Evolutionary conservation across 1,284 basidiomycete species (phyloP).

Genomic region (Anthracocystis setariae): DNA sequence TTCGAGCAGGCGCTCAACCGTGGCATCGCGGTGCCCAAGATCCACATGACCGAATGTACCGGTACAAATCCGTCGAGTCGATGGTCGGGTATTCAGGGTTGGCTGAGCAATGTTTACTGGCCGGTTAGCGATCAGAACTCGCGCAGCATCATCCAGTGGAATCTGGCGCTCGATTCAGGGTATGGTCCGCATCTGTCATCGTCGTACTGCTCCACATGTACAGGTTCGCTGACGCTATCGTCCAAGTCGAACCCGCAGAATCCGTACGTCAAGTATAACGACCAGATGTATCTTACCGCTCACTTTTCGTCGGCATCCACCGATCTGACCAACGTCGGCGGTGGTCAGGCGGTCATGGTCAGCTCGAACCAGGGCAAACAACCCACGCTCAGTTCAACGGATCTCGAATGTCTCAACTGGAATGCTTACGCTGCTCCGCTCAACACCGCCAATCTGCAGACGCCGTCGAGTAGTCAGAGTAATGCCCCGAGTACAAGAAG

Average conservation of each 20-base stretch:
- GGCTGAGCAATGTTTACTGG: slow-evolving; percentile 48
- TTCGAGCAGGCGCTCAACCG: slow-evolving; percentile 18
- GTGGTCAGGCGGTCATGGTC: slow-evolving; percentile 36
- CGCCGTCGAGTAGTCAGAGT: slow-evolving; percentile 10
- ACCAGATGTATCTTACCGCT: slow-evolving; percentile 41
- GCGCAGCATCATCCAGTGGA: slow-evolving; percentile 48
- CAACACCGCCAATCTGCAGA: slow-evolving; percentile 4
- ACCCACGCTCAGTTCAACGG: slow-evolving; percentile 9
- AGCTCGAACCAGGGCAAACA: slow-evolving; percentile 10
- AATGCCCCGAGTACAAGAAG: slow-evolving; percentile 19
- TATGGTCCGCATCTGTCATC: slow-evolving; percentile 42
- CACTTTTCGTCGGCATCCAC: slow-evolving; percentile 47
- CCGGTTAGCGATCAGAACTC: slow-evolving; percentile 36
- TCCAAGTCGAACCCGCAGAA: slow-evolving; percentile 24
- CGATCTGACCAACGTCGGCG: slow-evolving; percentile 44
- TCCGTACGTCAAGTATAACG: slow-evolving; percentile 36
- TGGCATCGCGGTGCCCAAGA: slow-evolving; percentile 16
- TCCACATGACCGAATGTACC: slow-evolving; percentile 56
- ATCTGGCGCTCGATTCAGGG: slow-evolving; percentile 45
- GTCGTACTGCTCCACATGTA: slow-evolving; percentile 48
- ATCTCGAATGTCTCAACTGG: slow-evolving; percentile 40
- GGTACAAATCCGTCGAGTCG: slow-evolving; percentile 25
- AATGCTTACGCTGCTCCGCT: slow-evolving; percentile 45
- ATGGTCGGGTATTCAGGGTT: slow-evolving; percentile 42
- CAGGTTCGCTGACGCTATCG: slow-evolving; percentile 40